Conservation (phyloP, 371 early-diverging fungal genomes). For the Rhizopus sp. region DNA sequence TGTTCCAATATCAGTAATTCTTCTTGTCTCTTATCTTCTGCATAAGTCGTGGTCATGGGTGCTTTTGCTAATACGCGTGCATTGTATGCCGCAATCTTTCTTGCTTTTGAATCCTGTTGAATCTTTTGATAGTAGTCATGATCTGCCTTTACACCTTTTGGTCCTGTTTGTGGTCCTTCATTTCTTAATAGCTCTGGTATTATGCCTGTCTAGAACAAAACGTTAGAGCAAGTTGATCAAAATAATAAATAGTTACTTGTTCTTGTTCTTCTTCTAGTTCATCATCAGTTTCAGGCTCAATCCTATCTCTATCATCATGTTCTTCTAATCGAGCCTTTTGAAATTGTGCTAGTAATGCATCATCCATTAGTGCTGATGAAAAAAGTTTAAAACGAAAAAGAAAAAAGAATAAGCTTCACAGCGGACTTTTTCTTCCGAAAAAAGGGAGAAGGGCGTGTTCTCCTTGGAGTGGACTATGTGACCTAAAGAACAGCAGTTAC, state of each 20-base stretch:
- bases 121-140: conserved; percentile 37
- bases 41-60: conserved; percentile 48
- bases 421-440: not conserved
- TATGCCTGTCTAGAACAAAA: not conserved
- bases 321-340: conserved; percentile 28
- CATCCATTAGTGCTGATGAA: conserved; percentile 27
- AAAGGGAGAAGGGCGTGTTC: conserved; percentile 85
- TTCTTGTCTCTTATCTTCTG: conserved; percentile 34
- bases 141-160: conserved; percentile 63
- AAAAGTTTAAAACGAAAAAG: not conserved
- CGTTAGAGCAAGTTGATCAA: not conserved
- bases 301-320: conserved; percentile 20
- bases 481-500: conserved; percentile 27
- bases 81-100: not conserved
- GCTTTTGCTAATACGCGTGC: conserved; percentile 8
- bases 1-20: conserved; percentile 29
- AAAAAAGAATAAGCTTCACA: conserved; percentile 2
- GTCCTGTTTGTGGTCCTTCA: conserved; percentile 57
- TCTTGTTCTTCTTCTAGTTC: conserved; percentile 18
- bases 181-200: conserved; percentile 1
- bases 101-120: conserved; percentile 26
- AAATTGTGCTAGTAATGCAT: conserved; percentile 37
- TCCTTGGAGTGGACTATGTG: conserved; percentile 30
- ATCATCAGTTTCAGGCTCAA: conserved; percentile 20
- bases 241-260: not conserved